Evolutionary conservation across 345 rosid genomes (phyloP), one percentile per base, ranked within the genome.

Genomic region (Salix exigua): DNA sequence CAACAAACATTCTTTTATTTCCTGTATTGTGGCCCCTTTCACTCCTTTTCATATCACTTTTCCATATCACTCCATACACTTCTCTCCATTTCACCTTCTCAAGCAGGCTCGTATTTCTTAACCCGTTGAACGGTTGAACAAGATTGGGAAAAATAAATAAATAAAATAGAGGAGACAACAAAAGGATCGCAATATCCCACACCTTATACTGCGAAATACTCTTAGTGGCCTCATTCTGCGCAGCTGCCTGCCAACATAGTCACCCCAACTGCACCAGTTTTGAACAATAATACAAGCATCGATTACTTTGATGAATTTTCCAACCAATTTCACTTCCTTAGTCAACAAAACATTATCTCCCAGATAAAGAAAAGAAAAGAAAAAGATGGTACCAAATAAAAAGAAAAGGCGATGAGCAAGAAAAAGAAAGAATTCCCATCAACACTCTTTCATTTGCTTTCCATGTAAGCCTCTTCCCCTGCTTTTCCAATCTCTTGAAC

Each of bases 331-430:
- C 68, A 50, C 25, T 70, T 0, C 62, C 42, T 33, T 79, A 77
- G 90, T 87, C 88, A 87, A 86, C 87, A 86, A 79, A 76, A 75
- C 80, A 78, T 80, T 76, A 42, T 81, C 83, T 70, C 62, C 61
- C 0, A 23, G 50, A 33, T 28, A 31, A 31, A 77, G 33, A 11
- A 73, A 14, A 73, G 42, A 67, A 64, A 40, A 46, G n/a, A 76
- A 55, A 11, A 75, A 10, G 68, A 17, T 17, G 58, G 28, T 35
- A 60, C 55, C 46, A 70, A 74, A 68, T 77, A 35, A 60, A 68
- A 50, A 46, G 51, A 76, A 60, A 68, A 71, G 64, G 48, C 40
- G 66, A 7, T 6, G 73, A 67, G 50, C 71, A 77, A 70, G 55
- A 38, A 70, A 37, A 67, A 73, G 71, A 74, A 0, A 48, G 51